phyloP scores from a whole-genome alignment of 331 rosid genomes.

The Malus hybrid region DNA sequence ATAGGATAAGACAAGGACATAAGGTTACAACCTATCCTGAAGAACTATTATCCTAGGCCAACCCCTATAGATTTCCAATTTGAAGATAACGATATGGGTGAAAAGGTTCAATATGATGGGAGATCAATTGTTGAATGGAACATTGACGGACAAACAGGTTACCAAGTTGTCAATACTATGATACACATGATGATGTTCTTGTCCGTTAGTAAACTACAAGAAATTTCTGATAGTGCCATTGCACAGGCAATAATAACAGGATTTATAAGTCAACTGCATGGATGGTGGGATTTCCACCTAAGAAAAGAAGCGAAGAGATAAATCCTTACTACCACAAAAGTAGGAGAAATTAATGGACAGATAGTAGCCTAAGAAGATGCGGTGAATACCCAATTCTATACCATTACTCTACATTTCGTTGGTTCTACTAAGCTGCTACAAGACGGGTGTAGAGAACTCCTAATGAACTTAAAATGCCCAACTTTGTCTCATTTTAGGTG shows the following conservation, averaged over 20 bases:
- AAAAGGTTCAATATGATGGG: background rate
- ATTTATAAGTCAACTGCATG: background rate
- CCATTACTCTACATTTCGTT: background rate
- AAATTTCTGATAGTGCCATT: too few species aligned
- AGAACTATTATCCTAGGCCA: too few species aligned
- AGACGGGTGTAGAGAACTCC: background rate
- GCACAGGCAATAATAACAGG: too few species aligned
- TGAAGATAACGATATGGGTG: background rate
- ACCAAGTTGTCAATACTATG: background rate
- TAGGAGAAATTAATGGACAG: too few species aligned
- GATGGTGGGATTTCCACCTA: background rate
- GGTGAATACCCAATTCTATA: too few species aligned
- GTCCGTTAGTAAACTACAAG: background rate
- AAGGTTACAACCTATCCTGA: too few species aligned
- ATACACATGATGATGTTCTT: background rate
- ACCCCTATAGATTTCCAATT: too few species aligned
- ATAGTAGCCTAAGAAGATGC: background rate
- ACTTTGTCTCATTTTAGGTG: background rate
- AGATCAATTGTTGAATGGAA: background rate
- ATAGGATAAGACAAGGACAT: too few species aligned
- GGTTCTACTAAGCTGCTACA: background rate
- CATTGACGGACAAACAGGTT: background rate
- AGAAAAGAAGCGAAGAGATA: background rate
- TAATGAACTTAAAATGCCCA: background rate
- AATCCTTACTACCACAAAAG: background rate